These are phyloP conservation scores for Lactarius tabidus DNA, from an alignment of 768 basidiomycete genomes.

Conservation along the genomic window DNA sequence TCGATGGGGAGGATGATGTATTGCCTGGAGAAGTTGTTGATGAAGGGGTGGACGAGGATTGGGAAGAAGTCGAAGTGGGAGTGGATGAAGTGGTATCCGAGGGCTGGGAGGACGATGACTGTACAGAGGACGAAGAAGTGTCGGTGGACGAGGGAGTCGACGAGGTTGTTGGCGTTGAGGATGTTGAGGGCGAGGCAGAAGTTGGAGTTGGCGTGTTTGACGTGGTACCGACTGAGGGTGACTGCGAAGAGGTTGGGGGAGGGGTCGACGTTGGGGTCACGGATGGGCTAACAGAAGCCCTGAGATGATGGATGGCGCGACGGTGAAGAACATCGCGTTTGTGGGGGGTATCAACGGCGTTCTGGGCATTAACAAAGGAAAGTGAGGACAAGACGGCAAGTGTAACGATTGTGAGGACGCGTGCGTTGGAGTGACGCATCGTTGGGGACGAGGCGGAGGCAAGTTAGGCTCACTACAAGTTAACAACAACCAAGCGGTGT, in stretches of 20 bases:
- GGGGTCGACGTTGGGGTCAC: background rate
- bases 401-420: constrained; percentile 24
- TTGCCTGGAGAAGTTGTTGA: background rate
- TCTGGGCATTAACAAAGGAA: constrained; percentile 11
- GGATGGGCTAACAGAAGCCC: background rate
- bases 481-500: background rate
- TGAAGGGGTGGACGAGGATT: background rate
- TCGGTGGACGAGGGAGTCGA: background rate
- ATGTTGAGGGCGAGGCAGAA: background rate
- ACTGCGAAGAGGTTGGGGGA: background rate
- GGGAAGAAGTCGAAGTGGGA: background rate
- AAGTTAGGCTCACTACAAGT: background rate
- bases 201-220: background rate
- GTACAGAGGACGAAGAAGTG: background rate
- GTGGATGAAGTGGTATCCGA: background rate
- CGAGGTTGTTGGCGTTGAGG: background rate
- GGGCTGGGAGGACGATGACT: background rate
- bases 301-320: constrained; percentile 7
- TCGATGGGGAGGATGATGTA: background rate
- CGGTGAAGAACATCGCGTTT: background rate
- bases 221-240: background rate
- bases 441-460: background rate
- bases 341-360: constrained; percentile 10
- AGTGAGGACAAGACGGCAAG: constrained; percentile 12
- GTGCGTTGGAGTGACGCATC: constrained; percentile 15